phyloP scores from a whole-genome alignment of 176 grass and related monocot genomes.

The Areca catechu region DNA sequence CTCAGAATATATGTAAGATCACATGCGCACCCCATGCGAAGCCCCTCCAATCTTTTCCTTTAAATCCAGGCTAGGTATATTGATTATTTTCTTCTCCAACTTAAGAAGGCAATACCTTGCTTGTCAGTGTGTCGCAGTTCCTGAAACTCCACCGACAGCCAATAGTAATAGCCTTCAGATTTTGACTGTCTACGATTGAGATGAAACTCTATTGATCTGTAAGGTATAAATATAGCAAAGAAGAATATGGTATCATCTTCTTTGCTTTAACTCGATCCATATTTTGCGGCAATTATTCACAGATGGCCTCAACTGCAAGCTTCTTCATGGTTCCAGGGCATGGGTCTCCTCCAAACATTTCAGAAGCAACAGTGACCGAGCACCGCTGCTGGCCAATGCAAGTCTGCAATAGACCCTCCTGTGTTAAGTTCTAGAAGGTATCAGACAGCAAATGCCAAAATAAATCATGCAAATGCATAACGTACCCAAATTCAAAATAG shows the following conservation, averaged over 20 bases:
- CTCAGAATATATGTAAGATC: too few species aligned
- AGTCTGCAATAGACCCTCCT: background rate
- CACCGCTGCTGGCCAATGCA: background rate
- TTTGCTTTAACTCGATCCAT: constrained; percentile 1
- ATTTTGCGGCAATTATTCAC: background rate
- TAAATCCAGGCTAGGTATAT: too few species aligned
- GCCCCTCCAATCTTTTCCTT: too few species aligned
- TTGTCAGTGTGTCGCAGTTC: background rate
- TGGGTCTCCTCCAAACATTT: too few species aligned
- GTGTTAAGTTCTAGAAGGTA: background rate
- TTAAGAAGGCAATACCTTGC: background rate
- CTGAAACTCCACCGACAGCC: background rate
- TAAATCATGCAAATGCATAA: too few species aligned
- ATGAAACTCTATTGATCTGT: background rate
- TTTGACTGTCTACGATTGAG: background rate
- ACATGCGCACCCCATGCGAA: too few species aligned
- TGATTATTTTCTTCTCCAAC: too few species aligned
- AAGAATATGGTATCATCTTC: constrained; percentile 23
- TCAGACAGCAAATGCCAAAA: too few species aligned
- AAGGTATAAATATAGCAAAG: constrained; percentile 26
- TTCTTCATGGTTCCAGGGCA: background rate
- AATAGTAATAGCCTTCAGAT: constrained; percentile 24
- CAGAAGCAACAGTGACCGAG: background rate
- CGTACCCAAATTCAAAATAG: too few species aligned
- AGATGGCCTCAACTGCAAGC: background rate